A percentile compares a stretch with the other conserved stretches of the same genome.
These are phyloP conservation scores for Chrysosporium keratinophilum DNA, from an alignment of 2,329 filamentous ascomycete genomes.

Conservation along the genomic window DNA sequence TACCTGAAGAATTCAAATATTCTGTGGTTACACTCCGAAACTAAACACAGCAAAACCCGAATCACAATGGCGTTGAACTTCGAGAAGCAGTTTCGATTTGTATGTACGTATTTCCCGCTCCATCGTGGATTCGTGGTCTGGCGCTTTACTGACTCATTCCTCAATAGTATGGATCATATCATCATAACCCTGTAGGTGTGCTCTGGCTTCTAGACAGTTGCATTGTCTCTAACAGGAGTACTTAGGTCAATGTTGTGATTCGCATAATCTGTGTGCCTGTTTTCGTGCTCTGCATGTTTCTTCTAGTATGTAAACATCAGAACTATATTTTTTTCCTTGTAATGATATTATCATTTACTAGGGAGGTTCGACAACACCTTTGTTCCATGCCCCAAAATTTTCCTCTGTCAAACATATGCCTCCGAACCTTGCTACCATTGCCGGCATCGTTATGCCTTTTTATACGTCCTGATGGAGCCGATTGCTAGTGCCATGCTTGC, in stretches of 20 bases:
- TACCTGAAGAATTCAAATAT: neutral
- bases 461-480: conserved; percentile 89
- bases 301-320: conserved; percentile 41
- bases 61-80: conserved; percentile 41
- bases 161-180: conserved; percentile 54
- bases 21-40: neutral
- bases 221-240: neutral
- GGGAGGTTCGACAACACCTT: conserved; percentile 47
- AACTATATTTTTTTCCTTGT: neutral
- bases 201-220: conserved; percentile 1
- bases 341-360: conserved; percentile 21
- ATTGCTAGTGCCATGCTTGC: conserved; percentile 74
- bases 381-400: conserved; percentile 45
- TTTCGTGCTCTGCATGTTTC: conserved; percentile 49
- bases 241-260: conserved; percentile 53
- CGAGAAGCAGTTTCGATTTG: conserved; percentile 57
- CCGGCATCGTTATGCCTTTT: conserved; percentile 55
- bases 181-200: conserved; percentile 49
- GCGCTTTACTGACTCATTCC: conserved; percentile 18
- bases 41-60: neutral
- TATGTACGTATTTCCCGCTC: conserved; percentile 37
- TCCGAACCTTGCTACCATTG: conserved; percentile 49
- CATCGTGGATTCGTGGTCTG: neutral
- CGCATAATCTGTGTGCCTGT: conserved; percentile 55
- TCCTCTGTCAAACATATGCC: conserved; percentile 49